Evolutionary conservation across 2,329 filamentous ascomycete species (phyloP).

Genomic region (Pseudogymnoascus sp.): DNA sequence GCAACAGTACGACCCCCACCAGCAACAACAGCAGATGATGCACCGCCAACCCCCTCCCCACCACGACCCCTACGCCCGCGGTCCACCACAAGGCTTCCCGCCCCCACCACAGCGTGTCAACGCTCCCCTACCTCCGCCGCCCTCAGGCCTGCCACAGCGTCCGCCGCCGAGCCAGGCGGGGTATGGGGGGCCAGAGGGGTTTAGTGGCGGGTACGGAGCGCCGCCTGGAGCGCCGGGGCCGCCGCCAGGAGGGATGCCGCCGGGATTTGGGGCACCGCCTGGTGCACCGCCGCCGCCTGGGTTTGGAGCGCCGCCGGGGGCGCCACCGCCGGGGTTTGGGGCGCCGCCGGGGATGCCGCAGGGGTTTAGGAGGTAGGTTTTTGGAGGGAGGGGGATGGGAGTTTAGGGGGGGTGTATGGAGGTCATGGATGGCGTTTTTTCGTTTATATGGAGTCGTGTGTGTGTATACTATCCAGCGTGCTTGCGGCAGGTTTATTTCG

Average conservation of each 20-base stretch:
- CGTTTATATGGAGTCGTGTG: neutral
- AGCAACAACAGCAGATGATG: constrained; percentile 17
- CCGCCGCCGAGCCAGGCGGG: constrained; percentile 62
- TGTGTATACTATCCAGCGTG: neutral
- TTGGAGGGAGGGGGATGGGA: neutral
- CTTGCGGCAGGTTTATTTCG: neutral
- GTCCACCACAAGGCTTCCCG: constrained; percentile 24
- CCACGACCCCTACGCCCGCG: neutral
- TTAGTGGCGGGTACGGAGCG: constrained; percentile 33
- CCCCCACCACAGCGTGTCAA: constrained; percentile 28
- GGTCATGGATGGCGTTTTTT: neutral
- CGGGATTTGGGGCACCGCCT: constrained; percentile 35
- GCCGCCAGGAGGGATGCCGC: constrained; percentile 27
- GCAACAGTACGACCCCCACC: constrained; percentile 20
- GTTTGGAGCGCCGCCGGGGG: constrained; percentile 22
- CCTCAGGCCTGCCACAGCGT: constrained; percentile 48
- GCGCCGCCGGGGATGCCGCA: constrained; percentile 10
- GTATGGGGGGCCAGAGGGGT: constrained; percentile 56
- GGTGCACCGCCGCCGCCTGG: constrained; percentile 24
- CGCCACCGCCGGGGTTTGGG: neutral
- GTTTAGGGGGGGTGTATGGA: neutral
- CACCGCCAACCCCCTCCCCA: constrained; percentile 14
- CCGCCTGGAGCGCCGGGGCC: constrained; percentile 23
- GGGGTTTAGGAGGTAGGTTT: constrained; percentile 11
- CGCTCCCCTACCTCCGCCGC: constrained; percentile 50